A percentile compares a stretch with the other conserved stretches of the same genome.
These are phyloP conservation scores for Posidonia australis DNA, from an alignment of 106 monocot genomes.

Conservation along the genomic window DNA sequence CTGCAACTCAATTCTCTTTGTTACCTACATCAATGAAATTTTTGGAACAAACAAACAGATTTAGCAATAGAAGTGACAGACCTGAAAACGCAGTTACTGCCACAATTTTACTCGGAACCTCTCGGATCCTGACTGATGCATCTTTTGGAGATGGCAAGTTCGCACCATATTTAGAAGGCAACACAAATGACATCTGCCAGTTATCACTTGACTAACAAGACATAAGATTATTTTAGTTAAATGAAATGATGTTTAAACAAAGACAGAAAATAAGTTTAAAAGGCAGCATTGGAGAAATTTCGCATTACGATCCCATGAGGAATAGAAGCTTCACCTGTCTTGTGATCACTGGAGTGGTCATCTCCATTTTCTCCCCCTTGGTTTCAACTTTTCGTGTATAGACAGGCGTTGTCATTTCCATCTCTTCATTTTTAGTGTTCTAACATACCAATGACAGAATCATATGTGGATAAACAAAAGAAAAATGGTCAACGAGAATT, in stretches of 20 bases:
- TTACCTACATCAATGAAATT: too few species aligned
- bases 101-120: slow-evolving; percentile 57
- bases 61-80: too few species aligned
- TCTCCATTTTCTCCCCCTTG: slow-evolving; percentile 71
- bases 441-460: slow-evolving; percentile 2
- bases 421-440: slow-evolving; percentile 55
- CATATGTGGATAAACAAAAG: background rate
- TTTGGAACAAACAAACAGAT: too few species aligned
- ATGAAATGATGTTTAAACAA: too few species aligned
- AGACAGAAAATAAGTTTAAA: too few species aligned
- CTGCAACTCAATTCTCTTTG: too few species aligned
- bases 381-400: slow-evolving; percentile 42
- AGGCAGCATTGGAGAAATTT: background rate
- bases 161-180: slow-evolving; percentile 82
- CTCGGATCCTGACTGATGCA: slow-evolving; percentile 51
- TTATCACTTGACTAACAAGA: slow-evolving; percentile 32
- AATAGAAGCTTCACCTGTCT: slow-evolving; percentile 26
- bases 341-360: slow-evolving; percentile 81
- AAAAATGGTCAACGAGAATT: too few species aligned
- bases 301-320: background rate
- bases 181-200: slow-evolving; percentile 86
- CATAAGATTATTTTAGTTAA: too few species aligned
- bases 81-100: slow-evolving; percentile 75
- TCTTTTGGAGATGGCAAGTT: slow-evolving; percentile 69
- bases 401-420: slow-evolving; percentile 95